Evolutionary conservation across 768 basidiomycete species (phyloP).

Genomic region (Macrolepiota fuliginosa): DNA sequence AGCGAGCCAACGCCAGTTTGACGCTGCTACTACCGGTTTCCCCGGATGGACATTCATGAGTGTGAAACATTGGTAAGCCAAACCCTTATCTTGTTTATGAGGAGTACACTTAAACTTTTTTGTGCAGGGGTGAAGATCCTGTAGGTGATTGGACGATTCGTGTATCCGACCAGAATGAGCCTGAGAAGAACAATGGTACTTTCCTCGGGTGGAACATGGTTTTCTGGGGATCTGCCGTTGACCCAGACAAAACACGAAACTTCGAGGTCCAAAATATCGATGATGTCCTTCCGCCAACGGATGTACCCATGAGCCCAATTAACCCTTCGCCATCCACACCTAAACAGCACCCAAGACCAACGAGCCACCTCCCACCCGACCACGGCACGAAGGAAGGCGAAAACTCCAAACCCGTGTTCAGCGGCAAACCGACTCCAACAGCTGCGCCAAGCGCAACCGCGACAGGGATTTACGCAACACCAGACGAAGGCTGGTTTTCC

Average conservation of each 20-base stretch:
- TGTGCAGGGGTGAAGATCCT: slow-evolving; percentile 84
- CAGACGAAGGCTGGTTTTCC: slow-evolving; percentile 85
- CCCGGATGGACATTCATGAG: slow-evolving; percentile 99
- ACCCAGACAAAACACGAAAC: slow-evolving; percentile 59
- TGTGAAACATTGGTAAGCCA: slow-evolving; percentile 90
- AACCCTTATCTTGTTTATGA: slow-evolving; percentile 1
- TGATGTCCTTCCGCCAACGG: slow-evolving; percentile 43
- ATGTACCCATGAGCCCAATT: slow-evolving; percentile 35
- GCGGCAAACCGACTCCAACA: slow-evolving; percentile 23
- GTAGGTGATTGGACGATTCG: slow-evolving; percentile 87
- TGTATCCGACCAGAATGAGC: slow-evolving; percentile 75
- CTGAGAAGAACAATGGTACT: slow-evolving; percentile 47
- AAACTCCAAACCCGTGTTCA: slow-evolving; percentile 72
- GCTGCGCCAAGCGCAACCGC: slow-evolving; percentile 24
- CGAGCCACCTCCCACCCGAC: slow-evolving; percentile 82
- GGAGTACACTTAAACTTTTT: slow-evolving; percentile 16
- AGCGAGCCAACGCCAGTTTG: slow-evolving; percentile 66
- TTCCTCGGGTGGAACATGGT: slow-evolving; percentile 93
- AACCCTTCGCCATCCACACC: slow-evolving; percentile 37
- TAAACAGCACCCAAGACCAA: slow-evolving; percentile 80
- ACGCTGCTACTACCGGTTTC: slow-evolving; percentile 66
- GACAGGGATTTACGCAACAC: slow-evolving; percentile 48
- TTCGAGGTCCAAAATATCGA: slow-evolving; percentile 60
- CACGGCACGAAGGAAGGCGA: slow-evolving; percentile 81
- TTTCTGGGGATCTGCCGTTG: slow-evolving; percentile 87